A percentile compares a stretch with the other conserved stretches of the same genome.
Conservation (phyloP, 1,284 basidiomycete genomes). For the Tremellales sp. region DNA sequence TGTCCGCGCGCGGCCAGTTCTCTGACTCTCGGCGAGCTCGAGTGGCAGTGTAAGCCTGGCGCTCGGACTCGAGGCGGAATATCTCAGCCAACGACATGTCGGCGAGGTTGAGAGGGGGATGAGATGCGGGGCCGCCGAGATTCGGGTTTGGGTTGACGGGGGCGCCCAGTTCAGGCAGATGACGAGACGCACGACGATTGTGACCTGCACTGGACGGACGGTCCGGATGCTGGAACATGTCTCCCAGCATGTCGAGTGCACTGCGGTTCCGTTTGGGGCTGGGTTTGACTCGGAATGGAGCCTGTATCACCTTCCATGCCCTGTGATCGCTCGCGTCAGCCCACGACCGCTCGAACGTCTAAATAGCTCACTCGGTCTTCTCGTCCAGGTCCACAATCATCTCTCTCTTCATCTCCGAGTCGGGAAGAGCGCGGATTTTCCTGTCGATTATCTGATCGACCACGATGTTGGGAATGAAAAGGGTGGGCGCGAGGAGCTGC, state of each 20-base stretch:
- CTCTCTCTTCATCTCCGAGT: constrained; percentile 25
- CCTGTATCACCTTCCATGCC: constrained; percentile 27
- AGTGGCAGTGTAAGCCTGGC: no score
- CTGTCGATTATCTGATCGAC: constrained; percentile 38
- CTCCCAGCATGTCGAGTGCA: constrained; percentile 2
- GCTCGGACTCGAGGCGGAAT: no score
- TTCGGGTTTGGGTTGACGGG: constrained; percentile 9
- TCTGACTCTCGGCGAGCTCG: no score
- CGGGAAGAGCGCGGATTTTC: constrained; percentile 23
- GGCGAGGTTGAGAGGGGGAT: constrained; percentile 7
- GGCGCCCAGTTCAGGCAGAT: constrained; percentile 24
- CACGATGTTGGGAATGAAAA: constrained; percentile 33
- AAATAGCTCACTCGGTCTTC: constrained; percentile 25
- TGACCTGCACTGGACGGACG: constrained; percentile 8
- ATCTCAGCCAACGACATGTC: no score
- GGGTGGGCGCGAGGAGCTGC: constrained; percentile 13
- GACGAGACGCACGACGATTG: constrained; percentile 25
- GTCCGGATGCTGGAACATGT: constrained; percentile 1
- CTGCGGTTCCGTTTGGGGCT: constrained; percentile 10
- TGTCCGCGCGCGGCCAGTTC: no score
- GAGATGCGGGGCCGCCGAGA: background rate
- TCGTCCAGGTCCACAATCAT: constrained; percentile 29
- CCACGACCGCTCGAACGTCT: background rate
- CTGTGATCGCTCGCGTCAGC: constrained; percentile 7
- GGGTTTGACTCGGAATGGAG: constrained; percentile 9